A percentile compares a stretch with the other conserved stretches of the same genome.
These are phyloP conservation scores for Mycena haematopus DNA, from an alignment of 768 basidiomycete species.

Conservation along the genomic window DNA sequence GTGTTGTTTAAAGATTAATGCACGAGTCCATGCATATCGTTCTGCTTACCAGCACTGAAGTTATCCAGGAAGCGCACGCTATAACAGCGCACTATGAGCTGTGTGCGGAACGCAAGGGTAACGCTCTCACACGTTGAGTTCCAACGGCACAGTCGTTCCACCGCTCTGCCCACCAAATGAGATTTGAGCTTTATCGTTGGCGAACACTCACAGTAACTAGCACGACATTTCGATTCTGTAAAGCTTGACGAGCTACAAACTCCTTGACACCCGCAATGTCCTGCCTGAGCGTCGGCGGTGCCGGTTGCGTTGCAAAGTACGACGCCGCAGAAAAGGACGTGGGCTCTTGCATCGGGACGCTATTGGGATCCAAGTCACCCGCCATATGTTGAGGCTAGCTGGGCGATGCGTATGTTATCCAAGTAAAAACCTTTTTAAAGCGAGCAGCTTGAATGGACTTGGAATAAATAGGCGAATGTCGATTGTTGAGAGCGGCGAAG, in stretches of 20 bases:
- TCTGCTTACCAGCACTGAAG: constrained; percentile 87
- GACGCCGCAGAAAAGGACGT: constrained; percentile 79
- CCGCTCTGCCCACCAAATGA: constrained; percentile 71
- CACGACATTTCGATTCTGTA: constrained; percentile 77
- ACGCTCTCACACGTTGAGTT: constrained; percentile 94
- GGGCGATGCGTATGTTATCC: constrained; percentile 1
- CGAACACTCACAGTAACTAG: constrained; percentile 83
- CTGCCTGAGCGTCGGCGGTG: constrained; percentile 74
- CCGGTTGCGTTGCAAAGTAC: constrained; percentile 89
- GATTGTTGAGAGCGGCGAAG: neutral
- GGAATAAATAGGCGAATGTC: constrained; percentile 1
- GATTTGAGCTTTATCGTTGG: constrained; percentile 17
- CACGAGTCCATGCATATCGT: neutral
- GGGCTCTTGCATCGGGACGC: constrained; percentile 11
- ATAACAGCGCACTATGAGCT: constrained; percentile 37
- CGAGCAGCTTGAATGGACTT: neutral
- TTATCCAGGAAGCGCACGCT: constrained; percentile 99
- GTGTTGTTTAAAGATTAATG: constrained; percentile 10
- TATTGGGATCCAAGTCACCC: constrained; percentile 2
- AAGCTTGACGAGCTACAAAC: constrained; percentile 75
- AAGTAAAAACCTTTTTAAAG: constrained; percentile 1
- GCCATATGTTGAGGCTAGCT: neutral
- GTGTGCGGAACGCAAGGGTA: constrained; percentile 35
- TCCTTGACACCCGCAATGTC: constrained; percentile 67
- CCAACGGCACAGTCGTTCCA: constrained; percentile 96